phyloP scores from a whole-genome alignment of 176 grass and related monocot genomes.

The Avena insularis region DNA sequence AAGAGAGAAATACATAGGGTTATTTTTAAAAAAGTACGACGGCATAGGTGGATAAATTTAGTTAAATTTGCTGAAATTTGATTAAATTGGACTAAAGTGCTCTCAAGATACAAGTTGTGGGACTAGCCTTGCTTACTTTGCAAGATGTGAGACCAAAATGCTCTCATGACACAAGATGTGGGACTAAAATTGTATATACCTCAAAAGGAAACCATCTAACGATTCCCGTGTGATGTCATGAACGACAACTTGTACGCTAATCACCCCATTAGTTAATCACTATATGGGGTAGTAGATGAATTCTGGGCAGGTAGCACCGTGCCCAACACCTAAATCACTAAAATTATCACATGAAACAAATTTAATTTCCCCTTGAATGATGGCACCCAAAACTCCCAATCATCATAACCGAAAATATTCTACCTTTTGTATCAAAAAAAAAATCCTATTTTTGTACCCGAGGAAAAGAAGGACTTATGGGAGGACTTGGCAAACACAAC shows the following conservation, averaged over 20 bases:
- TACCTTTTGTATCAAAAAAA: too few species aligned
- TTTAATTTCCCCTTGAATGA: not conserved
- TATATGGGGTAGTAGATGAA: not conserved
- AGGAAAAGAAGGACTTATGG: too few species aligned
- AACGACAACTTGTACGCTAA: conserved; percentile 7
- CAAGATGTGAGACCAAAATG: not conserved
- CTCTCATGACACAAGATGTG: not conserved
- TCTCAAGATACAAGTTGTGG: too few species aligned
- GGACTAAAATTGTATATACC: not conserved
- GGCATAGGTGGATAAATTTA: too few species aligned
- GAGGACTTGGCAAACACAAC: not conserved
- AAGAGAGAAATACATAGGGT: too few species aligned
- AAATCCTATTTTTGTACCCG: too few species aligned
- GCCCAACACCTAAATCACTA: not conserved
- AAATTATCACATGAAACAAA: not conserved
- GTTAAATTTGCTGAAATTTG: too few species aligned
- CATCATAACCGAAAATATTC: not conserved
- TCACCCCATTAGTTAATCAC: conserved; percentile 13
- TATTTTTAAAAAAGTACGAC: too few species aligned
- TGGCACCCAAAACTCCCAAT: not conserved
- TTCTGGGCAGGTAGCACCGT: conserved; percentile 9
- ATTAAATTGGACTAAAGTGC: too few species aligned
- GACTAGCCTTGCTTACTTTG: too few species aligned
- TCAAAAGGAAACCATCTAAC: not conserved
- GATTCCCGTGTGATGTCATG: not conserved